Evolutionary conservation across 2,329 filamentous ascomycete species (phyloP).

Genomic region (Fusarium floridanum): DNA sequence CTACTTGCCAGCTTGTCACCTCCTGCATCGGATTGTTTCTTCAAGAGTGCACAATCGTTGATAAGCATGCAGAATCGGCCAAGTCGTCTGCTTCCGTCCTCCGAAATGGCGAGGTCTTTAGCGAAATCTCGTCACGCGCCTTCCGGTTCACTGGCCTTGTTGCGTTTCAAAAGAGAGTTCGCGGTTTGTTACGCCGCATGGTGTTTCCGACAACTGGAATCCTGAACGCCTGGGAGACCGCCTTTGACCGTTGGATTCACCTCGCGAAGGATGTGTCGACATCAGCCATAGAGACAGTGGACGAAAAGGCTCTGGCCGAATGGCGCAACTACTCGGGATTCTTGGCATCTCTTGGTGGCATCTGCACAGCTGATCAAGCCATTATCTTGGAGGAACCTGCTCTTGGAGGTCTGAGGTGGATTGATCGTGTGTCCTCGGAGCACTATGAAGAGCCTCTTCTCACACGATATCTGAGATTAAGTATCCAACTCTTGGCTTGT

Average conservation of each 20-base stretch:
- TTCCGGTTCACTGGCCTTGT: conserved; percentile 78
- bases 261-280: conserved; percentile 73
- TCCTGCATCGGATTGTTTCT: conserved; percentile 72
- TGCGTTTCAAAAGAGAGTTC: conserved; percentile 76
- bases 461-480: conserved; percentile 71
- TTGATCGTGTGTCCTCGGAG: conserved; percentile 71
- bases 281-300: conserved; percentile 62
- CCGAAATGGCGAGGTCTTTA: conserved; percentile 71
- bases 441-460: conserved; percentile 72
- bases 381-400: conserved; percentile 69
- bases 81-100: conserved; percentile 67
- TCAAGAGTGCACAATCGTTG: conserved; percentile 70
- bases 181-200: conserved; percentile 70
- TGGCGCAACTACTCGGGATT: conserved; percentile 80
- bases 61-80: conserved; percentile 62
- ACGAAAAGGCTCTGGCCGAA: conserved; percentile 70
- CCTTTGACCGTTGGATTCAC: conserved; percentile 74
- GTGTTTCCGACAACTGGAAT: conserved; percentile 75
- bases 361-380: conserved; percentile 72
- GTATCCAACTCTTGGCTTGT: conserved; percentile 75
- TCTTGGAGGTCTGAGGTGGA: conserved; percentile 71
- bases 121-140: conserved; percentile 71
- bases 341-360: conserved; percentile 74
- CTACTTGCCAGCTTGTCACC: conserved; percentile 74
- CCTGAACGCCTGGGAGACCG: conserved; percentile 74